Conservation (phyloP, 257 asterid species). For the Solanum megistacrolobum region DNA sequence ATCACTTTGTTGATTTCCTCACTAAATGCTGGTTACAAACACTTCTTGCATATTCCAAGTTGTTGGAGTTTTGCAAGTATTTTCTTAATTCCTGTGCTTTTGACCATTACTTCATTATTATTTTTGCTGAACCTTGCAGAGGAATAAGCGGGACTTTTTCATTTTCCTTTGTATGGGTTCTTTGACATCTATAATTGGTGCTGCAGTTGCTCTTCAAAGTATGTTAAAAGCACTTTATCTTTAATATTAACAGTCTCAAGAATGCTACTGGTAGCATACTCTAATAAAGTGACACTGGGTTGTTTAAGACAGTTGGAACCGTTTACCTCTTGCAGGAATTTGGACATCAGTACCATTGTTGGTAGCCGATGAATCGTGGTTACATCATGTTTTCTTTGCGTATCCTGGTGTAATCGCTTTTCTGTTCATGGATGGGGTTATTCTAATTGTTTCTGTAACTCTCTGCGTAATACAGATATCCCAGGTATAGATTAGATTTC, state of each 20-base stretch:
- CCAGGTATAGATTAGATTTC: constrained; percentile 45
- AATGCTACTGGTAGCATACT: not conserved
- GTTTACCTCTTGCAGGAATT: constrained; percentile 47
- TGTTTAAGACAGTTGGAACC: not conserved
- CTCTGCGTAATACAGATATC: constrained; percentile 47
- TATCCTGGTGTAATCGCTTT: constrained; percentile 71
- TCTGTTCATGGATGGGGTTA: constrained; percentile 60
- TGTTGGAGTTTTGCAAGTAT: not conserved
- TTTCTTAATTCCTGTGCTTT: not conserved
- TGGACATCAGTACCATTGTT: constrained; percentile 50
- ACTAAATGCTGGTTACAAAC: not conserved
- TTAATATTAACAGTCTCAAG: not conserved
- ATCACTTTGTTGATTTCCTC: not conserved
- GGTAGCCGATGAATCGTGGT: constrained; percentile 54
- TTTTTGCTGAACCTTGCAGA: constrained; percentile 37
- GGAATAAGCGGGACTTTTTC: constrained; percentile 80
- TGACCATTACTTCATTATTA: constrained; percentile 1
- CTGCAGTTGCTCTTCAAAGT: constrained; percentile 61
- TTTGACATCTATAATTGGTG: constrained; percentile 48
- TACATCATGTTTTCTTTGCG: constrained; percentile 33
- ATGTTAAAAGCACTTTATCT: constrained; percentile 27
- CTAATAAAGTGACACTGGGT: not conserved
- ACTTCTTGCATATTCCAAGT: not conserved
- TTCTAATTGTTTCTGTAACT: constrained; percentile 51
- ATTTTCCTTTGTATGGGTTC: constrained; percentile 72